Evolutionary conservation across 2,329 filamentous ascomycete species (phyloP).

Genomic region (Ascochyta lentis): DNA sequence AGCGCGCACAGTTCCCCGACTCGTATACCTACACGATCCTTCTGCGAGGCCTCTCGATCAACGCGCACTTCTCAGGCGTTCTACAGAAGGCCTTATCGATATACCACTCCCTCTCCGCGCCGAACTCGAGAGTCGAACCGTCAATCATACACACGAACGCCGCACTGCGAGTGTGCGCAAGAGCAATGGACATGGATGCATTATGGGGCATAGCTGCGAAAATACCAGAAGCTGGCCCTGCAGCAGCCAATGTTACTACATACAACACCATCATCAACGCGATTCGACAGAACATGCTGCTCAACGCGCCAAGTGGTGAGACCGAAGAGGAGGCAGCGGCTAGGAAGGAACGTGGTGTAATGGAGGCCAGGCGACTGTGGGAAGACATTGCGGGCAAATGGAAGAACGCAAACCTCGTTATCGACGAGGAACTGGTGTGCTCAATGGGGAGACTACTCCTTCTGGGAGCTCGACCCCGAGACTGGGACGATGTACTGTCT

Average conservation of each 20-base stretch:
- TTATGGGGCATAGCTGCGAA: constrained; percentile 79
- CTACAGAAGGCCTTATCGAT: constrained; percentile 74
- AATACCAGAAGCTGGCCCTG: constrained; percentile 68
- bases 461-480: constrained; percentile 63
- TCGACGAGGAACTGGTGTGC: constrained; percentile 81
- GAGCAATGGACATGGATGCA: constrained; percentile 76
- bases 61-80: constrained; percentile 64
- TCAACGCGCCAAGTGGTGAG: constrained; percentile 35
- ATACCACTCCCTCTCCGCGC: constrained; percentile 75
- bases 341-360: constrained; percentile 57
- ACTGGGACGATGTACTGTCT: constrained; percentile 75
- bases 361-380: constrained; percentile 79
- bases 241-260: constrained; percentile 72
- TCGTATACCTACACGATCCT: constrained; percentile 84
- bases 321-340: constrained; percentile 34
- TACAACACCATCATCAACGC: constrained; percentile 86
- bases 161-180: constrained; percentile 80
- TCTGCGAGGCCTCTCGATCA: constrained; percentile 74
- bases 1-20: constrained; percentile 81
- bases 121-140: constrained; percentile 69
- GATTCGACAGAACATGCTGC: constrained; percentile 56
- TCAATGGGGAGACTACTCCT: constrained; percentile 83
- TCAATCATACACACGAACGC: constrained; percentile 88
- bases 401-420: constrained; percentile 69
- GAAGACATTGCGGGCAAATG: constrained; percentile 78